phyloP scores from a whole-genome alignment of 202 grass and related monocot species.

The Hordeum pubiflorum region DNA sequence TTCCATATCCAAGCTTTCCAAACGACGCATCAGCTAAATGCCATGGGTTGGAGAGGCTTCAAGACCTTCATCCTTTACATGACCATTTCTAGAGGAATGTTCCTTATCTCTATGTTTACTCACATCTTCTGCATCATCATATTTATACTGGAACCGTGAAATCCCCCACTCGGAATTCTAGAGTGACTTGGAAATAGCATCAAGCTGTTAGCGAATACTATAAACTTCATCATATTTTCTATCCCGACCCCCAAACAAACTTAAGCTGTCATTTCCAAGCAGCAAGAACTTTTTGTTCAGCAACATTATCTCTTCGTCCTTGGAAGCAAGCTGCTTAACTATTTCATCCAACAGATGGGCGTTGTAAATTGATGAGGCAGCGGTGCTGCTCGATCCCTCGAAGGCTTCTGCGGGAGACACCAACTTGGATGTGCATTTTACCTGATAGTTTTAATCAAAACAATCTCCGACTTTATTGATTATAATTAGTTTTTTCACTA shows the following conservation, averaged over 20 bases:
- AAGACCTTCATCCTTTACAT: conserved; percentile 22
- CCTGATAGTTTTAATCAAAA: too few relatives aligned
- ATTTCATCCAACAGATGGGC: background rate
- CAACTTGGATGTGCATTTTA: too few relatives aligned
- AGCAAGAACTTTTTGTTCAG: conserved; percentile 41
- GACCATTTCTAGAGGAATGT: background rate
- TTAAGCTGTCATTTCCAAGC: conserved; percentile 11
- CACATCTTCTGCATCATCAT: conserved; percentile 32
- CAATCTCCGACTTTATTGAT: too few relatives aligned
- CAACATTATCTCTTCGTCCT: conserved; percentile 46
- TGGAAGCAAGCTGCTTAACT: conserved; percentile 33
- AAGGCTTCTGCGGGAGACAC: too few relatives aligned
- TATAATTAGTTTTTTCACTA: too few relatives aligned
- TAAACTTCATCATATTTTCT: conserved; percentile 38
- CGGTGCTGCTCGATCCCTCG: too few relatives aligned
- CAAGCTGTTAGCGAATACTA: conserved; percentile 42
- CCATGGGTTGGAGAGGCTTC: background rate
- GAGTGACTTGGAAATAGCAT: conserved; percentile 36
- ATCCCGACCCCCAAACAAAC: conserved; percentile 21
- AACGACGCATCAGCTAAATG: conserved; percentile 28
- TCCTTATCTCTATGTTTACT: conserved; percentile 32
- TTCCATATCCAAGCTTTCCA: conserved; percentile 39
- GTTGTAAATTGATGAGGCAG: too few relatives aligned
- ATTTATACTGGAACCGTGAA: conserved; percentile 30
- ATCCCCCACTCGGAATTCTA: conserved; percentile 42